Evolutionary conservation across 257 asterid genomes (phyloP), one percentile per base, ranked within the genome.

Genomic region (Gynochthodes officinalis): DNA sequence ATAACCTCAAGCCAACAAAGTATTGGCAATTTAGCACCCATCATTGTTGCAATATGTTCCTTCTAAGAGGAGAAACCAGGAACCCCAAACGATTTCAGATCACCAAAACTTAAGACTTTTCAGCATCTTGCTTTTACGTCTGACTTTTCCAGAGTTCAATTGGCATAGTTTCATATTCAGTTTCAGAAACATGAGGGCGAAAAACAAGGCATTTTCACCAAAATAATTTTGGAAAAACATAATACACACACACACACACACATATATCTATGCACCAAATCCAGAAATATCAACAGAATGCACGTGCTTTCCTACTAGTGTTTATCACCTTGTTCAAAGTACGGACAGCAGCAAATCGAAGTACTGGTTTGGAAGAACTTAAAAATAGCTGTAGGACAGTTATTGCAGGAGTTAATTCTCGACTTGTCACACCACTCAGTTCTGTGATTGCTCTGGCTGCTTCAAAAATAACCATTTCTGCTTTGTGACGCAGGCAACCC

Each of bases 371-470:
- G 9, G 95, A 86, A 73, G 98, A 93, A 81, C 97, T 93, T 74
- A 93, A 78, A 83, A 90, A 90, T 74, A 93, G 95, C 83, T 93
- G 98, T 57, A 93, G 77, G 28, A 90, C 96, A 80, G 95, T 90
- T 69, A 93, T 89, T 73, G 98, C 98, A 52, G 98, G 97, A 77
- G 96, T 90, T 86, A 93, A 75, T 85, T 93, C 98, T 62, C 98
- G 87, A 76, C 86, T 86, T 65, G 96, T 82, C 76, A 93, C 97
- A 58, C 87, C 84, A 85, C 78, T 89, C 80, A 93, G 78, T 76
- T 90, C 95, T 61, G 98, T 93, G 80, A 93, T 93, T 82, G 98
- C 97, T 87, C 94, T 86, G 42, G 97, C 98, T 79, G 98, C 98
- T 88, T 93, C 97, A 76, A 90, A 90, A 75, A 90, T 90, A 69